These are phyloP conservation scores for Monotropa hypopitys DNA, from an alignment of 179 eudicot species.

Conservation along the genomic window DNA sequence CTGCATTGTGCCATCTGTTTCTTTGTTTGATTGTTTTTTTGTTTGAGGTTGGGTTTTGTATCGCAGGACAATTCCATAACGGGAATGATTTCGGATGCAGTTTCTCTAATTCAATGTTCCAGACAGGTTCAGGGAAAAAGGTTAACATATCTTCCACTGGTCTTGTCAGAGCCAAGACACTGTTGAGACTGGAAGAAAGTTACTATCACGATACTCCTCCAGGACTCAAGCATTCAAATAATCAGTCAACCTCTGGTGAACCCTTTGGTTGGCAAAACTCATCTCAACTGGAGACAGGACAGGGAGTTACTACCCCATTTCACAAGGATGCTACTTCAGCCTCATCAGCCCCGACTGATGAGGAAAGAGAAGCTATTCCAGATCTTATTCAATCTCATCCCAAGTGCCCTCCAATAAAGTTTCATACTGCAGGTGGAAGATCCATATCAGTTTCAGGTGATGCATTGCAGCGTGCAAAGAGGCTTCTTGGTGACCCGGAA, in stretches of 20 bases:
- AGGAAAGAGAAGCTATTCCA: conserved; percentile 16
- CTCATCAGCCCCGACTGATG: conserved; percentile 15
- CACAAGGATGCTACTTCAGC: conserved; percentile 18
- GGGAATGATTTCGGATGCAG: conserved; percentile 10
- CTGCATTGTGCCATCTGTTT: background rate
- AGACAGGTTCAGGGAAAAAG: conserved; percentile 75
- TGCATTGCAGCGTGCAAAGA: conserved; percentile 79
- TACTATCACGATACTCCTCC: conserved; percentile 19
- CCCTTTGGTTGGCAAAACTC: conserved; percentile 15
- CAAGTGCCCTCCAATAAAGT: conserved; percentile 53
- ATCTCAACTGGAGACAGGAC: conserved; percentile 8
- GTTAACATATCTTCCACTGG: conserved; percentile 65
- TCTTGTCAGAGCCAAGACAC: conserved; percentile 53
- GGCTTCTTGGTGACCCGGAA: conserved; percentile 73
- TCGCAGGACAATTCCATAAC: conserved; percentile 27
- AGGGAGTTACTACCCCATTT: conserved; percentile 7
- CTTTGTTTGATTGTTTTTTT: background rate
- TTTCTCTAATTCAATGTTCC: conserved; percentile 56
- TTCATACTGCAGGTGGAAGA: conserved; percentile 83
- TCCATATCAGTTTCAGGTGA: conserved; percentile 72
- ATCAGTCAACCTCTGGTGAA: conserved; percentile 21
- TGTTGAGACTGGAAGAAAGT: conserved; percentile 46
- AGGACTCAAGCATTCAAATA: conserved; percentile 21
- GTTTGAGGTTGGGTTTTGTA: background rate
- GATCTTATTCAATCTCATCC: conserved; percentile 22